Conservation (phyloP, 2,329 filamentous ascomycete genomes). For the Phaeosphaeriaceae sp. region DNA sequence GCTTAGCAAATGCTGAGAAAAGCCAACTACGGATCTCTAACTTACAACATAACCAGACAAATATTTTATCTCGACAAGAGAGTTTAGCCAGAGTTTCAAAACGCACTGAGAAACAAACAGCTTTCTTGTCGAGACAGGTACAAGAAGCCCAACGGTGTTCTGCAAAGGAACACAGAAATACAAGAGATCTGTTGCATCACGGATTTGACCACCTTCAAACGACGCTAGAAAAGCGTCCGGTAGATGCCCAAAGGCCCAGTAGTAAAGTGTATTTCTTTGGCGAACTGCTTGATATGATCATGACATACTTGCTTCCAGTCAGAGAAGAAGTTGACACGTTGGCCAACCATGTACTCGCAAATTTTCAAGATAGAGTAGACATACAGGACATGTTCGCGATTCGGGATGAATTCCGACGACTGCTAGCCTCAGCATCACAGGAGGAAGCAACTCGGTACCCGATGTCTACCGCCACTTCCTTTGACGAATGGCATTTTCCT, state of each 20-base stretch:
- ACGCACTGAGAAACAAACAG: neutral
- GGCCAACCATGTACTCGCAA: neutral
- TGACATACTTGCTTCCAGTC: conserved; percentile 1
- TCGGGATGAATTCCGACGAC: neutral
- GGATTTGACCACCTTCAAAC: neutral
- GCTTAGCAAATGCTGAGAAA: too few species aligned
- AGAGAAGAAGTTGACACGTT: neutral
- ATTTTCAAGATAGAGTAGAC: neutral
- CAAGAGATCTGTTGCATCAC: neutral
- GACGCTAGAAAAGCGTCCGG: neutral
- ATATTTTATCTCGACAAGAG: too few species aligned
- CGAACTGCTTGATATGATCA: neutral
- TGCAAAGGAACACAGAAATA: neutral
- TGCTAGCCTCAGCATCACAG: conserved; percentile 1
- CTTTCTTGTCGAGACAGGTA: neutral
- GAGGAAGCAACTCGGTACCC: neutral
- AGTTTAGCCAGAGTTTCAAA: neutral
- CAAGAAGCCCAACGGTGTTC: neutral
- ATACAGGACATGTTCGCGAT: neutral
- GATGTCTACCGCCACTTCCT: neutral
- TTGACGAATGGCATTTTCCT: conserved; percentile 1
- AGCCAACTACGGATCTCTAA: too few species aligned
- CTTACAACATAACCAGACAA: too few species aligned
- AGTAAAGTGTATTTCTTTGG: neutral
- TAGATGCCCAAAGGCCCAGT: too few species aligned